phyloP scores from a whole-genome alignment of 495 filamentous ascomycete species.

The Penicillium manginii region DNA sequence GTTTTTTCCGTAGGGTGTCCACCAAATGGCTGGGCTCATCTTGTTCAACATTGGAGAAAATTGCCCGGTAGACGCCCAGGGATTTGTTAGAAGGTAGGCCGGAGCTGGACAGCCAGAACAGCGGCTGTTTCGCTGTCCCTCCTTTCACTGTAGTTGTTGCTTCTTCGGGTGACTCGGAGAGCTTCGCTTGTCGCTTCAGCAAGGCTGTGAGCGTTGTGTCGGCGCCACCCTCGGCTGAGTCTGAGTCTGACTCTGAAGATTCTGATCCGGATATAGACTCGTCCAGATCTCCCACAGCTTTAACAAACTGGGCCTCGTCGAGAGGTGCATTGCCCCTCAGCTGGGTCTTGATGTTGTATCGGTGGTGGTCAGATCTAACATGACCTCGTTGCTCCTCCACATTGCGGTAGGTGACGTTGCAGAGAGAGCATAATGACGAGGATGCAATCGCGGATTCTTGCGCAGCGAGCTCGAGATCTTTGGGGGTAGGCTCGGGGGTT shows the following conservation, averaged over 20 bases:
- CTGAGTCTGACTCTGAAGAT: conserved; percentile 58
- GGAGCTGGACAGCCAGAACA: conserved; percentile 84
- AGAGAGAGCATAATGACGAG: conserved; percentile 81
- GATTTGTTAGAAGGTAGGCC: conserved; percentile 75
- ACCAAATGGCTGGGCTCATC: conserved; percentile 62
- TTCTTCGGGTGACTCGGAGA: conserved; percentile 58
- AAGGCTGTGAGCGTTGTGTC: conserved; percentile 70
- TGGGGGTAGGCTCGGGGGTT: conserved; percentile 18
- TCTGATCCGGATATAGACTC: conserved; percentile 91
- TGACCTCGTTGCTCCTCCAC: conserved; percentile 85
- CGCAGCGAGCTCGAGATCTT: conserved; percentile 31
- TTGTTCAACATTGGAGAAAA: conserved; percentile 76
- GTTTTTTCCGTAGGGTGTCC: conserved; percentile 71
- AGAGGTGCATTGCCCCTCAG: conserved; percentile 69
- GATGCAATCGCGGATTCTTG: conserved; percentile 55
- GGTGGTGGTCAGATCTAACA: conserved; percentile 87
- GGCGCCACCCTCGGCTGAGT: conserved; percentile 55
- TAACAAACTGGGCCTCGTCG: conserved; percentile 79
- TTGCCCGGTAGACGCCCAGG: conserved; percentile 80
- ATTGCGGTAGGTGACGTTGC: conserved; percentile 66
- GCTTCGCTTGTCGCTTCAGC: conserved; percentile 79
- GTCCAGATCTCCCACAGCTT: conserved; percentile 78
- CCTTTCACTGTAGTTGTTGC: conserved; percentile 52
- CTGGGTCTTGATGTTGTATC: conserved; percentile 92
- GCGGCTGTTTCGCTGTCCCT: conserved; percentile 67